These are phyloP conservation scores for Naganishia cerealis DNA, from an alignment of 1,284 basidiomycete genomes.

Conservation along the genomic window DNA sequence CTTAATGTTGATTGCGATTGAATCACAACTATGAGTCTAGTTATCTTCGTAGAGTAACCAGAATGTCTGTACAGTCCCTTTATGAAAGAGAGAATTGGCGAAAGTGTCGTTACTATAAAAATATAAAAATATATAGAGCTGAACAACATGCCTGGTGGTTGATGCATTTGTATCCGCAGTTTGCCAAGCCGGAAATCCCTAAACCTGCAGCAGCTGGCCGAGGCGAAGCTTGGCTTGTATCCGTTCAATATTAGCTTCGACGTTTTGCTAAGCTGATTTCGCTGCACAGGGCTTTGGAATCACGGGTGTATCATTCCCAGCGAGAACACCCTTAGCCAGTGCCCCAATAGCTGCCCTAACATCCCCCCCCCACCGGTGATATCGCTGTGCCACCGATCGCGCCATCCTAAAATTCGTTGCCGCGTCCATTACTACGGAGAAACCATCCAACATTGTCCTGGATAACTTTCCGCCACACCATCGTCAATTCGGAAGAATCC, in stretches of 20 bases:
- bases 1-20: too few species aligned
- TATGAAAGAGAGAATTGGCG: too few species aligned
- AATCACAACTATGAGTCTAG: too few species aligned
- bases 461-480: background rate
- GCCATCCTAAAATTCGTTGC: background rate
- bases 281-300: background rate
- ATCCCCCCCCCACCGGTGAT: background rate
- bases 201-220: background rate
- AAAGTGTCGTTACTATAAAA: too few species aligned
- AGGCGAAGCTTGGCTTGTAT: background rate
- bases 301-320: background rate
- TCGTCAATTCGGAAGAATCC: background rate
- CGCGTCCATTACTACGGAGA: background rate
- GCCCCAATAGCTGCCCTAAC: background rate
- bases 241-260: too few species aligned
- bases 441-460: background rate
- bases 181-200: slow-evolving; percentile 2
- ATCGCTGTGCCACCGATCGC: background rate
- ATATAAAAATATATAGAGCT: too few species aligned
- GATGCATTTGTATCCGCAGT: background rate
- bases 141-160: background rate
- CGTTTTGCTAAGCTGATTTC: background rate
- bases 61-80: too few species aligned
- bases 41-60: too few species aligned
- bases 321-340: background rate